phyloP scores from a whole-genome alignment of 495 filamentous ascomycete genomes.

The Penicillium desertorum region DNA sequence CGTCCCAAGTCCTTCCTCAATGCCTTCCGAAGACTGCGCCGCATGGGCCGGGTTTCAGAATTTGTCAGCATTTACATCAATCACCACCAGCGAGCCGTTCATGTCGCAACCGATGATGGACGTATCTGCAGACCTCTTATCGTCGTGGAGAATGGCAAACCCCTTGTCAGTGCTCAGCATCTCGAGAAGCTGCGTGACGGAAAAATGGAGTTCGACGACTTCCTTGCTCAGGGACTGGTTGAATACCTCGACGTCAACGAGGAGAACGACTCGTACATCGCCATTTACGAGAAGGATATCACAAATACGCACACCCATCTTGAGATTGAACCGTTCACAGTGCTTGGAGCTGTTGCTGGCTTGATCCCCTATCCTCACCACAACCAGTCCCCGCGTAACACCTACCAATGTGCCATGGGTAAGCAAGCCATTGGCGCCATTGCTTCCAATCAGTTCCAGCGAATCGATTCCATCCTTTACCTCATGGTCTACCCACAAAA shows the following conservation, averaged over 20 bases:
- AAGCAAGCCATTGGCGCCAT: conserved; percentile 99
- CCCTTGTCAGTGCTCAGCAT: conserved; percentile 72
- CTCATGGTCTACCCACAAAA: conserved; percentile 97
- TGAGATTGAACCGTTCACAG: conserved; percentile 97
- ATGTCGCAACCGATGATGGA: conserved; percentile 95
- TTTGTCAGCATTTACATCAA: conserved; percentile 97
- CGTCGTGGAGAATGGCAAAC: conserved; percentile 81
- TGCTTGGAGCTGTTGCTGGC: conserved; percentile 95
- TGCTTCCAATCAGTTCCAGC: conserved; percentile 92
- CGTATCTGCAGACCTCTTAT: conserved; percentile 94
- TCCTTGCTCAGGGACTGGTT: conserved; percentile 81
- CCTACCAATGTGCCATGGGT: conserved; percentile 99
- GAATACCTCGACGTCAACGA: conserved; percentile 99
- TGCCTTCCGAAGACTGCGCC: conserved; percentile 77
- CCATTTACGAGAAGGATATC: conserved; percentile 82
- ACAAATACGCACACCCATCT: conserved; percentile 81
- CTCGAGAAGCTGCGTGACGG: conserved; percentile 77
- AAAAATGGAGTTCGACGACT: conserved; percentile 86
- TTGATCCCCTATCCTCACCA: conserved; percentile 98
- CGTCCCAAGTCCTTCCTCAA: conserved; percentile 80
- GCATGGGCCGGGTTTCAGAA: conserved; percentile 85
- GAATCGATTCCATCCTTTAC: conserved; percentile 93
- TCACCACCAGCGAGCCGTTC: conserved; percentile 82
- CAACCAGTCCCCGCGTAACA: conserved; percentile 98
- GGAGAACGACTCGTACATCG: conserved; percentile 93